Base-by-base conservation (phyloP, 2,329 filamentous ascomycete species). In the Colletotrichum cordylinicola region DNA sequence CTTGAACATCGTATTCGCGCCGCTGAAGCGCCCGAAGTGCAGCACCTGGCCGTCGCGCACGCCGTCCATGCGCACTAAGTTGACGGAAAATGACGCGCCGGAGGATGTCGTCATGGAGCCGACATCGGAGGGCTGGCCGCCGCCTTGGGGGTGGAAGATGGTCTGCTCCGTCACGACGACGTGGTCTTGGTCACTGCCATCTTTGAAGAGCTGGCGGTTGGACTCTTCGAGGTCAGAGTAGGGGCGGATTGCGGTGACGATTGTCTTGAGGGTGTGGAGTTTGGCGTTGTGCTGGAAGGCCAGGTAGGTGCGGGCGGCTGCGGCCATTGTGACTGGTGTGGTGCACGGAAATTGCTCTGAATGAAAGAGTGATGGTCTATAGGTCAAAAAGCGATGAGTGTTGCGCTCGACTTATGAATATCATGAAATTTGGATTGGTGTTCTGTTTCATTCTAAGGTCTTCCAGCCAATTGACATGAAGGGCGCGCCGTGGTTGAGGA, bases 101-200 rank as follows among this genome's bases (percentile, higher is more conserved):
- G 78, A 33, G 1, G 79, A 67, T 65, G 79, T 77, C 1, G 83
- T 84, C 77, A 95, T 93, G 55, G 81, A 84, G 24, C 94, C 94
- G 13, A 88, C 86, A 77, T 95, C 94, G 0, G 90, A 93, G 1
- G 94, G 94, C 80, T 95, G 94, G 9, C 94, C 94, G 75, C 94
- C 94, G 24, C 94, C 94, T 82, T 95, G 94, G 0, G 93, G 91
- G 77, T 95, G 92, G 83, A 95, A 95, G 76, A 95, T 92, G n/a
- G 94, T 95, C 62, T 90, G 84, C 3, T 90, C 86, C 0, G 92
- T 93, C 8, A 91, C 87, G 24, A 94, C 82, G n/a, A 92, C 88
- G 79, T 89, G 87, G 78, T 91, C 87, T 2, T 87, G 82, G 7
- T 89, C 86, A 10, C 81, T 81, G 6, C 85, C 87, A 15, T 89